Percentiles rank a stretch among this genome's conserved stretches.
Evolutionary conservation across 257 asterid genomes (phyloP).

Genomic region (Ilex asprella): DNA sequence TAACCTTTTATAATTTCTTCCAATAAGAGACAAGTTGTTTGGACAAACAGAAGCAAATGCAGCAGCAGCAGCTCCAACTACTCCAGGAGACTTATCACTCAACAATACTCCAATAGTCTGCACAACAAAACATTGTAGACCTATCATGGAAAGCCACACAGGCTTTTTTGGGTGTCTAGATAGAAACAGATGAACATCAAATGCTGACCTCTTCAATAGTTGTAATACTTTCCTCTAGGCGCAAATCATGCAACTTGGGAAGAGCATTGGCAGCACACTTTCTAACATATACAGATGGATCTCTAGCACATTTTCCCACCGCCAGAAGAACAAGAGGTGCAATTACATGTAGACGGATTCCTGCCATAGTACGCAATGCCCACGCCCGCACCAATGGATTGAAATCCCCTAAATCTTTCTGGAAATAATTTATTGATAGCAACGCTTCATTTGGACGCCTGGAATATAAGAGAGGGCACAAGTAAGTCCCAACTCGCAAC

Average conservation of each 20-base stretch:
- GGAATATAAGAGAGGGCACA: slow-evolving; percentile 1
- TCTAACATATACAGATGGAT: slow-evolving; percentile 94
- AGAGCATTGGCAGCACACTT: slow-evolving; percentile 95
- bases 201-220: slow-evolving; percentile 73
- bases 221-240: slow-evolving; percentile 65
- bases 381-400: slow-evolving; percentile 92
- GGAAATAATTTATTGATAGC: slow-evolving; percentile 89
- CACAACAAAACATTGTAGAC: slow-evolving; percentile 16
- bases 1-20: slow-evolving; percentile 69
- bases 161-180: no score
- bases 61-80: slow-evolving; percentile 97
- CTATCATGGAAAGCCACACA: no score
- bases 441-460: slow-evolving; percentile 91
- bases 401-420: slow-evolving; percentile 92
- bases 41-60: slow-evolving; percentile 92
- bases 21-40: slow-evolving; percentile 66
- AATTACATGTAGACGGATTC: slow-evolving; percentile 84
- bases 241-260: slow-evolving; percentile 86
- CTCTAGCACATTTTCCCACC: slow-evolving; percentile 84
- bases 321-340: slow-evolving; percentile 81
- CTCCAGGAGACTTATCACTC: slow-evolving; percentile 88
- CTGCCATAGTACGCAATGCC: slow-evolving; percentile 98
- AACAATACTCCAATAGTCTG: slow-evolving; percentile 80
- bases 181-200: slow-evolving; percentile 11
- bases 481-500: slow-evolving; percentile 1